Conservation (phyloP, 1,284 basidiomycete genomes). For the Boletus semigastroideus region DNA sequence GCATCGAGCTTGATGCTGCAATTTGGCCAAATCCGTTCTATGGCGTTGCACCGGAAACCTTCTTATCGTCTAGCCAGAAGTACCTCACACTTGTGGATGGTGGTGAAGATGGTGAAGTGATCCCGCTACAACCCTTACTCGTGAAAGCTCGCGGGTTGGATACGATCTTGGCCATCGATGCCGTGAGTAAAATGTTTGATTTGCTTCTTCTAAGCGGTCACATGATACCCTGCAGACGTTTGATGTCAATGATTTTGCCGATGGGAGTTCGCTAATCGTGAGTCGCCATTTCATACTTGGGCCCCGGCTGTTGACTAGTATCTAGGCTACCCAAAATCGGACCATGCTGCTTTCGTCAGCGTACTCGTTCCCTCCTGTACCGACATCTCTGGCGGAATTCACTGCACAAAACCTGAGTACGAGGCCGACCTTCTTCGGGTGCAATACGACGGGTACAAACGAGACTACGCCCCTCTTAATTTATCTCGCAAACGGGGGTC, state of each 20-base stretch:
- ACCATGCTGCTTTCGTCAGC: constrained; percentile 34
- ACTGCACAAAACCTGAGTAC: constrained; percentile 35
- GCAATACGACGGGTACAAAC: constrained; percentile 26
- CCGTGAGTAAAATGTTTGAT: constrained; percentile 27
- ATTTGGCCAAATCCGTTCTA: constrained; percentile 45
- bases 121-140: constrained; percentile 55
- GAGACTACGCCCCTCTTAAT: constrained; percentile 34
- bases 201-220: background rate
- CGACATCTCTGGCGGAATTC: constrained; percentile 33
- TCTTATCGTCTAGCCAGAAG: constrained; percentile 36
- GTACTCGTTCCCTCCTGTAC: constrained; percentile 46
- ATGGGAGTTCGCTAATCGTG: constrained; percentile 44
- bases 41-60: constrained; percentile 38
- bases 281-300: constrained; percentile 13
- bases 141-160: constrained; percentile 52
- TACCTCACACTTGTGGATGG: constrained; percentile 42
- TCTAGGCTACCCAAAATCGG: constrained; percentile 41
- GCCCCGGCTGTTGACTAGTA: background rate
- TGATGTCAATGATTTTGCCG: constrained; percentile 36
- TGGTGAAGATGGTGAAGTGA: constrained; percentile 42
- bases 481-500: constrained; percentile 44
- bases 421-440: constrained; percentile 49
- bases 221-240: constrained; percentile 24
- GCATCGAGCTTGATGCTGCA: constrained; percentile 29
- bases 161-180: constrained; percentile 54